Percentiles rank a stretch among this genome's conserved stretches.
Evolutionary conservation across 1,139 yeast species (phyloP).

Genomic region (Saccharomycopsis phalli): DNA sequence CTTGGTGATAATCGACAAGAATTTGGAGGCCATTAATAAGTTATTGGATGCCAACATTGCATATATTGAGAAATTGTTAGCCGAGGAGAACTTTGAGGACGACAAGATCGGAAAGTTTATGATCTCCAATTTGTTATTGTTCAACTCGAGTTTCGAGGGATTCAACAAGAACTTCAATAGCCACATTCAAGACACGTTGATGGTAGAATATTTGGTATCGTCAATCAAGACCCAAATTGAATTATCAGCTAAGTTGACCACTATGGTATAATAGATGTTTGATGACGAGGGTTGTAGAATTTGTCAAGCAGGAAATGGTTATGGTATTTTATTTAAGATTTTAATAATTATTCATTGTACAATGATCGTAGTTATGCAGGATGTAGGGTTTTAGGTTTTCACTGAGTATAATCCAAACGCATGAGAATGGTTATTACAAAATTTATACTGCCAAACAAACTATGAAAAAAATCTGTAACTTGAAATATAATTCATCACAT

Average conservation of each 20-base stretch:
- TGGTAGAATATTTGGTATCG: constrained; percentile 77
- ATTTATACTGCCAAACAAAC: no score
- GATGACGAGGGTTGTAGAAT: no score
- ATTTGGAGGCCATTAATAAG: constrained; percentile 47
- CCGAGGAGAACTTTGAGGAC: constrained; percentile 40
- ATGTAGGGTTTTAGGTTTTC: no score
- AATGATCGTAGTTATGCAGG: no score
- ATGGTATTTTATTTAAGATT: no score
- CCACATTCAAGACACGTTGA: constrained; percentile 73
- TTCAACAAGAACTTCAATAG: constrained; percentile 58
- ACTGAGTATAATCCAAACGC: no score
- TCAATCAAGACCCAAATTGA: constrained; percentile 83
- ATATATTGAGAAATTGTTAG: constrained; percentile 37
- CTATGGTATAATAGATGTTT: constrained; percentile 29
- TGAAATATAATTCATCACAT: no score
- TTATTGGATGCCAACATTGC: constrained; percentile 50
- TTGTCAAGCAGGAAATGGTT: no score
- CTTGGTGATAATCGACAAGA: constrained; percentile 41
- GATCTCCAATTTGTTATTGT: constrained; percentile 41
- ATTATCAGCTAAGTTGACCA: constrained; percentile 66
- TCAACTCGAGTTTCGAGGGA: constrained; percentile 41
- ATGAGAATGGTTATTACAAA: no score
- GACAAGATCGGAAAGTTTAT: constrained; percentile 58
- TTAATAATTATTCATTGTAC: no score
- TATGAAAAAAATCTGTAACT: no score